Percentiles rank a stretch among this genome's conserved stretches.
Conservation (phyloP, 805 yeast genomes). For the Dipodascus albidus region DNA sequence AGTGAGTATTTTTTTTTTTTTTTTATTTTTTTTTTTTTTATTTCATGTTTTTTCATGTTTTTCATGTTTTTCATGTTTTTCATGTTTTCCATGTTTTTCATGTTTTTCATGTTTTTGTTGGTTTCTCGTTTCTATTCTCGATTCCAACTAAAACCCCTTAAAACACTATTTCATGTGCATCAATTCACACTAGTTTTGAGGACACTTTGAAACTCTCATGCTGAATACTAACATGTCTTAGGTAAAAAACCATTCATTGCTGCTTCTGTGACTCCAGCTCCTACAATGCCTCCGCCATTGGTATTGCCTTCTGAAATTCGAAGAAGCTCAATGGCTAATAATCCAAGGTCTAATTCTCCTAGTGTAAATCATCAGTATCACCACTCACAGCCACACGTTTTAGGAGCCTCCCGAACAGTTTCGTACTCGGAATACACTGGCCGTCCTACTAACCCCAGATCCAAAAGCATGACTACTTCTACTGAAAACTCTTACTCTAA, state of each 20-base stretch:
- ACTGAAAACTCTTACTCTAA: background rate
- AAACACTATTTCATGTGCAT: too few species aligned
- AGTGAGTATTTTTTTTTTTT: background rate
- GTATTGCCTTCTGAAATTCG: constrained; percentile 16
- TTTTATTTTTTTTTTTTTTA: background rate
- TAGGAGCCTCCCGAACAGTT: constrained; percentile 2
- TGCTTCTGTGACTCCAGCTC: constrained; percentile 2
- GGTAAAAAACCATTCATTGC: background rate
- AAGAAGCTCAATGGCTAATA: constrained; percentile 9
- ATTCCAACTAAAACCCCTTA: too few species aligned
- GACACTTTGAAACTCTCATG: too few species aligned
- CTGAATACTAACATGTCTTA: background rate
- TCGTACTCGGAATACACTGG: constrained; percentile 6
- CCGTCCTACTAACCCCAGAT: background rate
- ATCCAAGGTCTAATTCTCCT: constrained; percentile 9
- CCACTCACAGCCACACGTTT: background rate
- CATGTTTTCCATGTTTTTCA: too few species aligned
- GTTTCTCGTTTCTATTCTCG: background rate
- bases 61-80: too few species aligned
- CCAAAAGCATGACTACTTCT: constrained; percentile 2
- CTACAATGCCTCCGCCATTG: constrained; percentile 9
- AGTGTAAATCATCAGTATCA: background rate
- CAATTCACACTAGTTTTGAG: too few species aligned
- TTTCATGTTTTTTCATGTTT: too few species aligned
- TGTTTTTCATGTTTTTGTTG: too few species aligned